Base-by-base conservation (phyloP, 768 basidiomycete genomes). In the Xerocomus potaroensis region DNA sequence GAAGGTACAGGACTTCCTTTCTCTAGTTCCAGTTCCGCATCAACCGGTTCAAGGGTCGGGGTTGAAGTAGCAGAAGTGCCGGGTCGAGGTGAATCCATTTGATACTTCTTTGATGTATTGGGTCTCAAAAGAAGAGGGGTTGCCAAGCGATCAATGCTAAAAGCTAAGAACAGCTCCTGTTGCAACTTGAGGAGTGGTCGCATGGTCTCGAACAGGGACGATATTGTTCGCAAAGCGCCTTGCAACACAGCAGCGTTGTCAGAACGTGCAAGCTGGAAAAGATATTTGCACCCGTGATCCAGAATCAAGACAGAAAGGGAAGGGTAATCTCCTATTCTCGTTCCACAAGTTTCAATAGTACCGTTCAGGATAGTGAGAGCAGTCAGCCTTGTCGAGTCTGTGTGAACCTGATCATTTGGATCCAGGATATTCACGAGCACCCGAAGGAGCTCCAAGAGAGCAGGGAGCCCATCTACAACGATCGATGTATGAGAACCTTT, bases 341-440 rank as follows among this genome's bases (percentile, higher is more conserved):
- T 64, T 7, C 93, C 94, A 16, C 91, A 81, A 42, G 84, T 81
- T 64, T 97, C 91, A 44, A 98, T 83, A 3, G 91, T 87, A 18
- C 83, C 76, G 58, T 94, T 92, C 45, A 99, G 76, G 46, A 94
- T 86, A 1, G 86, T 77, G 19, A 99, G 78, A 1, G 94, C 90
- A 45, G 87, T 84, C 8, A 95, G 74, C 12, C 96, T 83, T 43
- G 94, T 96, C 4, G 93, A 91, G 64, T 98, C 96, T 3, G 96
- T 97, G 63, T 98, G 95, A 43, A 92, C 82, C 54, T 91, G 88
- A 62, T 95, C 92, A 55, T 80, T 87, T 16, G 96, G 96, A 65
- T 98, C 92, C 40, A 99, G 75, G 32, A 99, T 89, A 57, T 95
- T 92, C 60, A 97, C 83, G 45, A 99, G 79, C 27, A 98, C 96